A percentile compares a stretch with the other conserved stretches of the same genome.
Evolutionary conservation across 73 alveolate genomes (phyloP).

Genomic region (Tetrahymena malaccensis): DNA sequence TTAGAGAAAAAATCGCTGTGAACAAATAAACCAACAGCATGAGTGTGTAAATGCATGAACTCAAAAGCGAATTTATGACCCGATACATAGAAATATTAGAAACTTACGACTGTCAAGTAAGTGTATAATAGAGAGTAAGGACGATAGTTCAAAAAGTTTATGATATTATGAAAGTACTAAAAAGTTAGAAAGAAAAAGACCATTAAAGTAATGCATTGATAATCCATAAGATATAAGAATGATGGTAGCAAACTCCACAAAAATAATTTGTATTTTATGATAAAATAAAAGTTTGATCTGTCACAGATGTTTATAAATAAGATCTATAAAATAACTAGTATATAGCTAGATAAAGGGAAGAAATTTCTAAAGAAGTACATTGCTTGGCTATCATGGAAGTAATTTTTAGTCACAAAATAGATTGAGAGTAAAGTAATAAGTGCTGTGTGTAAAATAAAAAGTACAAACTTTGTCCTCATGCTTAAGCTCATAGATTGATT

Average conservation of each 20-base stretch:
- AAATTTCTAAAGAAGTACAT: background rate
- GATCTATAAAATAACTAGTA: background rate
- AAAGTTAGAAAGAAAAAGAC: background rate
- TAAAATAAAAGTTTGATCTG: background rate
- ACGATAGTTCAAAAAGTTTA: background rate
- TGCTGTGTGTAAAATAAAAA: background rate
- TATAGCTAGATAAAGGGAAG: background rate
- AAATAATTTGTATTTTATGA: background rate
- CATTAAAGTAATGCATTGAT: background rate
- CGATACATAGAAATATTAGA: background rate
- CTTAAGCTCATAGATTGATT: background rate
- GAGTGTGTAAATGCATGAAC: background rate
- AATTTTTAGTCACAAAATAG: background rate
- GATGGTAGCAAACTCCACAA: background rate
- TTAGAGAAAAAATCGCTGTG: background rate
- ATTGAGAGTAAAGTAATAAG: background rate
- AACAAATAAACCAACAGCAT: background rate
- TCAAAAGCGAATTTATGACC: background rate
- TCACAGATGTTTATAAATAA: background rate
- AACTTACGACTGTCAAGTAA: background rate
- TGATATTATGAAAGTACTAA: background rate
- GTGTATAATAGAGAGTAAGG: background rate
- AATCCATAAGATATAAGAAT: background rate
- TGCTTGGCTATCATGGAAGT: background rate
- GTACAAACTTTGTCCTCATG: background rate